Evolutionary conservation across 805 yeast genomes (phyloP).

Genomic region (Zygotorulaspora sp.): DNA sequence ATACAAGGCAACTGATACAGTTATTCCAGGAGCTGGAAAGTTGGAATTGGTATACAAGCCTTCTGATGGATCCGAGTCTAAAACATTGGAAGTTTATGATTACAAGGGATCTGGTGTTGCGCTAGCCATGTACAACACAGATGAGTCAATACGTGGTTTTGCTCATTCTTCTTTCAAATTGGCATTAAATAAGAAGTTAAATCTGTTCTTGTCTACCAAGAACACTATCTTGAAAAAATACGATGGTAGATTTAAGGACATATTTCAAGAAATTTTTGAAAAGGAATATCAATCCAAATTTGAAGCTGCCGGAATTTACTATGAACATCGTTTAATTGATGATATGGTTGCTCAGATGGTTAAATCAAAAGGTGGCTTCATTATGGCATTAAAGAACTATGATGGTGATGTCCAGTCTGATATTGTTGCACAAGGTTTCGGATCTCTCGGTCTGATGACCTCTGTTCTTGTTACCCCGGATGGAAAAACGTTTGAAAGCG

Average conservation of each 20-base stretch:
- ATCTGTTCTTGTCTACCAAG: slow-evolving; percentile 67
- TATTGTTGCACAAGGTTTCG: slow-evolving; percentile 84
- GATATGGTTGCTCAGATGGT: slow-evolving; percentile 90
- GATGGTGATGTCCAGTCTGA: slow-evolving; percentile 86
- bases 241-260: slow-evolving; percentile 79
- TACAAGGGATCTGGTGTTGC: slow-evolving; percentile 64
- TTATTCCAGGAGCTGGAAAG: slow-evolving; percentile 57
- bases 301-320: slow-evolving; percentile 58
- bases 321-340: slow-evolving; percentile 78
- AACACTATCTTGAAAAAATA: slow-evolving; percentile 78
- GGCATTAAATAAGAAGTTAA: slow-evolving; percentile 60
- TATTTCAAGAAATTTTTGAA: slow-evolving; percentile 65
- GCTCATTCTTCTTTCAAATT: slow-evolving; percentile 76
- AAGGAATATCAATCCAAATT: slow-evolving; percentile 51
- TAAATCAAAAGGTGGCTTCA: slow-evolving; percentile 77
- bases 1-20: slow-evolving; percentile 73
- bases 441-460: slow-evolving; percentile 80
- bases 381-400: slow-evolving; percentile 76
- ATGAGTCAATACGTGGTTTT: slow-evolving; percentile 68
- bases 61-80: slow-evolving; percentile 48
- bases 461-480: slow-evolving; percentile 79
- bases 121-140: slow-evolving; percentile 79
- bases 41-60: slow-evolving; percentile 66
- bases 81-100: slow-evolving; percentile 47
- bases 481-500: slow-evolving; percentile 80